Evolutionary conservation across 345 rosid species (phyloP), one percentile per base, ranked within the genome.

Genomic region (Linum trigynum): DNA sequence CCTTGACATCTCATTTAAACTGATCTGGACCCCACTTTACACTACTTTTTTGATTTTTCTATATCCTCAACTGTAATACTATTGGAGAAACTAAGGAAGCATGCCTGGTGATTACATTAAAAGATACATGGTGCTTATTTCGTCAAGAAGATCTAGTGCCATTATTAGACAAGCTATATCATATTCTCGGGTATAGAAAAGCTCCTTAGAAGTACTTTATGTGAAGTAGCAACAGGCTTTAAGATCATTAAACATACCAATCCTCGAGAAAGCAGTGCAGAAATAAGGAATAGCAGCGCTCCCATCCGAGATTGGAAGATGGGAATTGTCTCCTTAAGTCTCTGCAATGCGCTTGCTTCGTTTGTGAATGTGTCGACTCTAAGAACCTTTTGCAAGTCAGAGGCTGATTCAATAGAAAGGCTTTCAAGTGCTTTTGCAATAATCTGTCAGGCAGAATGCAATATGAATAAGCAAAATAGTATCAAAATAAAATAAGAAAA

Each of bases 251-350:
- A 63, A 57, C 88, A 71, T 88, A 94, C 99, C 96, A 95, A 79
- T 88, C 92, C 97, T 67, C 94, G 88, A 70, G 99, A 91, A 61
- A 95, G 89, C 65, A 95, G 78, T 15, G 97, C 95, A 55, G 99
- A 95, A 73, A 95, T 82, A 63, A 95, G 96, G 82, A 95, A 91
- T 15, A 91, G 83, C 77, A 91, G 69, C 17, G 96, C 96, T 60
- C 99, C 99, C 99, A 87, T 86, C 55, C 94, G 91, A 74, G 96
- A 91, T 75, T 79, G 88, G 76, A 88, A 91, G 71, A 82, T 76
- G 57, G 94, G 87, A 76, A 95, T 75, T 66, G 78, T 74, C 38
- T 66, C 72, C 75, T 85, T 75, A 48, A 95, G 84, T 78, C 79
- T 81, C 67, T 43, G 84, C 57, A 83, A 71, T 9, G 84, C 86